A percentile compares a stretch with the other conserved stretches of the same genome.
These are phyloP conservation scores for Xerocomellus amylosporus DNA, from an alignment of 768 basidiomycete genomes.

Conservation along the genomic window DNA sequence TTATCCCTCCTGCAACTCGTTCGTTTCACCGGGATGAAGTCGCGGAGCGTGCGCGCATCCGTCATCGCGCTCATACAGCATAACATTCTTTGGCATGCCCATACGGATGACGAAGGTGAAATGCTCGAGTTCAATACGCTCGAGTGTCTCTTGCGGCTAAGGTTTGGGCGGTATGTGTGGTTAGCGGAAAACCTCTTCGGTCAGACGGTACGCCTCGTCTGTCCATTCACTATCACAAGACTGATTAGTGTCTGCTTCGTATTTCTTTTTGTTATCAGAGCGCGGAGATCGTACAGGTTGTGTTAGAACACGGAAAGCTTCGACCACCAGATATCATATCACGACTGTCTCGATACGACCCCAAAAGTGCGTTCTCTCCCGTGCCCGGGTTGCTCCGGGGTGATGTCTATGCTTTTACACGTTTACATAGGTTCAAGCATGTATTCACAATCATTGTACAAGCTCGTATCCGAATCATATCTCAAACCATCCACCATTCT, in stretches of 20 bases:
- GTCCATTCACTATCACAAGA: background rate
- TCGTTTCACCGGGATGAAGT: conserved; percentile 65
- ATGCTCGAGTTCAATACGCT: conserved; percentile 79
- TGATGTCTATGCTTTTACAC: background rate
- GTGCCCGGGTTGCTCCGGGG: background rate
- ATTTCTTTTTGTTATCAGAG: conserved; percentile 45
- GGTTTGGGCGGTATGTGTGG: conserved; percentile 82
- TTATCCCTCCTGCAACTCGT: conserved; percentile 67
- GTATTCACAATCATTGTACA: conserved; percentile 62
- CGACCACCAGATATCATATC: conserved; percentile 67
- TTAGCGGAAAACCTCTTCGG: conserved; percentile 72
- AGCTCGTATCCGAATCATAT: conserved; percentile 70
- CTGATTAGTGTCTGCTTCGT: background rate
- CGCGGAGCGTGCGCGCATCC: conserved; percentile 64
- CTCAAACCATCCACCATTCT: conserved; percentile 75
- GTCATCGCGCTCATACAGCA: conserved; percentile 86
- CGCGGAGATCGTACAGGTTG: conserved; percentile 67
- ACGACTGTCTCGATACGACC: conserved; percentile 48
- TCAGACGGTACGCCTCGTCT: conserved; percentile 49
- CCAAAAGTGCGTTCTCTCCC: conserved; percentile 48
- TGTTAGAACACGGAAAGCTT: conserved; percentile 86
- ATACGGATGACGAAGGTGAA: conserved; percentile 66
- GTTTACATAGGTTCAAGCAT: conserved; percentile 32
- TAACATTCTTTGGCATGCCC: conserved; percentile 85
- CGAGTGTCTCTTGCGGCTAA: conserved; percentile 76